Base-by-base conservation (phyloP, 495 filamentous ascomycete genomes). In the Aspergillus saccharolyticus region DNA sequence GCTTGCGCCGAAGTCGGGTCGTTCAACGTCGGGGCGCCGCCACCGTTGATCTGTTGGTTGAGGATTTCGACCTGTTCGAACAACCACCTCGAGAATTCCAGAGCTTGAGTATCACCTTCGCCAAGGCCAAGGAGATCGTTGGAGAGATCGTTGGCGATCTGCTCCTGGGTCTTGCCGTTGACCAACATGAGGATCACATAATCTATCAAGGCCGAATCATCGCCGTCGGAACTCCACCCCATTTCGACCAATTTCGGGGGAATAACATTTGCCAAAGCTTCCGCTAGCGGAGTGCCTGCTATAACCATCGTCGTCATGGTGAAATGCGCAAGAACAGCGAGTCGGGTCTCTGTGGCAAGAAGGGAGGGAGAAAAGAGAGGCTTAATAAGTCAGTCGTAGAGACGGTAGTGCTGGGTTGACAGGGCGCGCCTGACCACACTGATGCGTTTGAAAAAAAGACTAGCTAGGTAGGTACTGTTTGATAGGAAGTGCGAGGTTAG, bases 121-220 rank as follows among this genome's bases (percentile, higher is more conserved):
- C 84, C 85, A 1, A 97, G 83, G 24, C 83, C 85, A 1, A 98
- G 82, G 43, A 97, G 82, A 63, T 98, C 95, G 56, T 87, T 89
- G 9, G 91, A 86, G 14, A 97, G 84, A 67, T 98, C 94, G 24
- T 83, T 82, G 4, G 91, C 89, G 60, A 97, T 91, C 64, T 96
- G 87, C 45, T 90, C 84, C 67, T 94, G 86, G 7, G 87, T 89
- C 73, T 96, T 96, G 56, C 91, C 89, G 70, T 97, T 97, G 56
- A 87, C 89, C 25, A 98, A 81, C 93, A 97, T 97, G 53, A 96
- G 80, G 46, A 96, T 88, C 59, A 98, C 93, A 70, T 97, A 98
- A 73, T 98, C 94, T 44, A 90, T 87, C 56, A 98, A 80, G 14
- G 91, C 88, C 16, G 88, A 85, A 65, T 90, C 93, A 66, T 92